Percentiles rank a stretch among this genome's conserved stretches.
These are phyloP conservation scores for Fistulinella prunicolor DNA, from an alignment of 768 basidiomycete species.

Conservation along the genomic window DNA sequence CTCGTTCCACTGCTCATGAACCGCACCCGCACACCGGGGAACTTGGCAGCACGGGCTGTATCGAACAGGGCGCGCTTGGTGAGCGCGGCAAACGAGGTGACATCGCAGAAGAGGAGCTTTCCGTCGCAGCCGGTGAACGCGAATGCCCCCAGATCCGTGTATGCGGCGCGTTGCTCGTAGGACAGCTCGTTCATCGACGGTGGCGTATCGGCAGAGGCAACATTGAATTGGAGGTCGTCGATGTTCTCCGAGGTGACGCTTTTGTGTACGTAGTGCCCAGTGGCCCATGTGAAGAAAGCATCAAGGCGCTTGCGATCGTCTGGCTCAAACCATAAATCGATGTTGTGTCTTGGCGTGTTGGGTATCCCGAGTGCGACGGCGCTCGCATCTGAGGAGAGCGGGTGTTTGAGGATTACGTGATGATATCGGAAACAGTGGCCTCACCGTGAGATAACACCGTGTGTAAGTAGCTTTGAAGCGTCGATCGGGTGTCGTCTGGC, in stretches of 20 bases:
- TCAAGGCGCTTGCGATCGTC: constrained; percentile 15
- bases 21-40: constrained; percentile 16
- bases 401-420: neutral
- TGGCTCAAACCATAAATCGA: neutral
- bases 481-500: constrained; percentile 1
- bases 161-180: constrained; percentile 8
- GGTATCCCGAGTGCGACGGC: constrained; percentile 8
- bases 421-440: neutral
- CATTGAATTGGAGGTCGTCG: constrained; percentile 17
- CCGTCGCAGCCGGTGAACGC: constrained; percentile 6
- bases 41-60: constrained; percentile 4
- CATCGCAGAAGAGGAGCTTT: constrained; percentile 13
- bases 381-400: constrained; percentile 7
- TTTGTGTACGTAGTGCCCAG: constrained; percentile 18
- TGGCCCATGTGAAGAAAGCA: constrained; percentile 13
- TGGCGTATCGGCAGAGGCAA: neutral
- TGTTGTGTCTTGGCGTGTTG: neutral
- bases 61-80: constrained; percentile 18
- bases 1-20: constrained; percentile 18
- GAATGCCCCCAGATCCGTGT: constrained; percentile 8
- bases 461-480: constrained; percentile 18
- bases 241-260: constrained; percentile 13
- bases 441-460: constrained; percentile 19
- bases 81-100: constrained; percentile 4
- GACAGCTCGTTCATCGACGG: constrained; percentile 14